phyloP scores from a whole-genome alignment of 768 basidiomycete genomes.

The Cystobasidium onofrii region DNA sequence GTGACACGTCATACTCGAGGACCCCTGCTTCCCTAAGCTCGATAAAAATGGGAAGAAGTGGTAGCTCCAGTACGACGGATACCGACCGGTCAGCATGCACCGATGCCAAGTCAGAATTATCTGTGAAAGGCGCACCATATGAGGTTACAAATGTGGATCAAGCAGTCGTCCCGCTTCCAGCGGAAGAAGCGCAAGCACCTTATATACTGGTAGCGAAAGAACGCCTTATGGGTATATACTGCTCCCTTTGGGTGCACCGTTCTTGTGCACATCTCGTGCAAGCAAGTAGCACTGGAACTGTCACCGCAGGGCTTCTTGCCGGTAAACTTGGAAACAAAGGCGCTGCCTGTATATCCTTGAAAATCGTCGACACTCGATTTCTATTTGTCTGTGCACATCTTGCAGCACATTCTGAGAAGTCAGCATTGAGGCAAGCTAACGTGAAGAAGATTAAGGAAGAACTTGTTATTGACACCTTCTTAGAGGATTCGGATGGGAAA shows the following conservation, averaged over 20 bases:
- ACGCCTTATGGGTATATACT: slow-evolving; percentile 79
- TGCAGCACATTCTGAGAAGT: slow-evolving; percentile 52
- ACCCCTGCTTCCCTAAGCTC: not conserved
- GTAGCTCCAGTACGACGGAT: not conserved
- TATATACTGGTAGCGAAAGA: slow-evolving; percentile 82
- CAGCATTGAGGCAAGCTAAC: slow-evolving; percentile 48
- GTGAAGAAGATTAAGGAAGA: slow-evolving; percentile 84
- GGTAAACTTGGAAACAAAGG: slow-evolving; percentile 89
- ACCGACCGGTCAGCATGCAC: not conserved
- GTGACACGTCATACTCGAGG: not conserved
- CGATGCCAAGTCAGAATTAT: not conserved
- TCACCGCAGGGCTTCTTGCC: slow-evolving; percentile 80
- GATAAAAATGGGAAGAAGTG: not conserved
- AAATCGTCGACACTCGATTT: slow-evolving; percentile 70
- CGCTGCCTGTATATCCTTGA: slow-evolving; percentile 79
- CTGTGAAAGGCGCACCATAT: not conserved
- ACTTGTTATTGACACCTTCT: slow-evolving; percentile 68
- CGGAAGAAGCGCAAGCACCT: slow-evolving; percentile 51
- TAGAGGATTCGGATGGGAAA: not conserved
- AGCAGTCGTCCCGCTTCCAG: not conserved
- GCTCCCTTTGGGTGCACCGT: slow-evolving; percentile 54
- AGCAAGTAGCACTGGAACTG: slow-evolving; percentile 64
- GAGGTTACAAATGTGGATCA: not conserved
- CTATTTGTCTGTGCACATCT: slow-evolving; percentile 87
- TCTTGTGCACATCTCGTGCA: slow-evolving; percentile 45